Base-by-base conservation (phyloP, 2,329 filamentous ascomycete genomes). In the Pyrenochaeta sp. region DNA sequence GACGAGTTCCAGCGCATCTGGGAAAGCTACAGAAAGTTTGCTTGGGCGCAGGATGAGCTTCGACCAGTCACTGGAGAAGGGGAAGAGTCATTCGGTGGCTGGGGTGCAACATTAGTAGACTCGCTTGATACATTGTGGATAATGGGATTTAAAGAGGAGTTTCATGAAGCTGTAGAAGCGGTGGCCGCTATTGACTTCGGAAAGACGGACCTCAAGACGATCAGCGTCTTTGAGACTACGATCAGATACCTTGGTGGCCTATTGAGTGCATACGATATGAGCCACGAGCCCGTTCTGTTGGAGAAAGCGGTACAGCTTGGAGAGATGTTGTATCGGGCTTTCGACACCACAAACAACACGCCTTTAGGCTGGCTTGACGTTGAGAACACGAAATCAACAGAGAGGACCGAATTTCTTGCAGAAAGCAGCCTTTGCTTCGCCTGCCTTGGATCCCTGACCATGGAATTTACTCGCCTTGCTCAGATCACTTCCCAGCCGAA, bases 221-320 rank as follows among this genome's bases (percentile, higher is more conserved):
- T 82, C 60, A 82, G 80, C 60, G 79, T 82, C n/a, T 82, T 82
- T 50, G 80, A 82, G 58, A 82, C 80, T 0, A 82, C 78, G 0
- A 82, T 82, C 39, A 69, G 75, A 31, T 75, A 75, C 37, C 67
- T 77, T 7, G 74, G 75, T 15, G 75, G 75, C 7, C 51, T 77
- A 15, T 51, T 77, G 27, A 67, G 66, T 39, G 75, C 75, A 44
- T 77, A 75, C 50, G 75, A 77, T 45, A 61, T 77, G 32, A 75
- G 71, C 39, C 57, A 58, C 11, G 69, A 72, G 45, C 64, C 71
- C 23, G 64, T 72, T 2, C 55, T 77, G 17, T 55, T 77, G 29
- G 65, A 72, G n/a, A 76, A 76, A 45, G 73, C 74, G 0, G 58
- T 73, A 30, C 73, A 77, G 40, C 49, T 77, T 10, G 75, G 72